Conservation (phyloP, 2,329 filamentous ascomycete genomes). For the Magnaporthiopsis incrustans region DNA sequence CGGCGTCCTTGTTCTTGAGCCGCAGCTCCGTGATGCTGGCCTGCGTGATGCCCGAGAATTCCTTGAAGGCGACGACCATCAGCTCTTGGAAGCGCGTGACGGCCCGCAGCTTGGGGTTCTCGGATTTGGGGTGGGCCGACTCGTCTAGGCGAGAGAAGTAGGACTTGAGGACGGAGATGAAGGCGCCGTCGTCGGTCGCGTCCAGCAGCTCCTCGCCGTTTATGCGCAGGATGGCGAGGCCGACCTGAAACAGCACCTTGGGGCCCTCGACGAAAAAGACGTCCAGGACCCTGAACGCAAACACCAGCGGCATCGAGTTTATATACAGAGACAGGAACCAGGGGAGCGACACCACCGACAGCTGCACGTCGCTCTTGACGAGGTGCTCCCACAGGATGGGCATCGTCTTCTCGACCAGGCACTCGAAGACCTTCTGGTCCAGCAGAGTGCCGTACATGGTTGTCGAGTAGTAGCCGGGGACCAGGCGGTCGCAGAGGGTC, state of each 20-base stretch:
- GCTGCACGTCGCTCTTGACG: conserved; percentile 92
- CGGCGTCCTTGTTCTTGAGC: conserved; percentile 86
- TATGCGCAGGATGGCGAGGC: conserved; percentile 90
- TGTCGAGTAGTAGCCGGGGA: conserved; percentile 95
- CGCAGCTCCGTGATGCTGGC: conserved; percentile 83
- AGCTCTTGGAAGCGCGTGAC: conserved; percentile 96
- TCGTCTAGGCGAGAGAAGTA: conserved; percentile 93
- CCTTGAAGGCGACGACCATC: conserved; percentile 98
- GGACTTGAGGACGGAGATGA: conserved; percentile 90
- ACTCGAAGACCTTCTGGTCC: conserved; percentile 96
- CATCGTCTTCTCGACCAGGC: conserved; percentile 97
- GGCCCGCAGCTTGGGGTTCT: conserved; percentile 87
- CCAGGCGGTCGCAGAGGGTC: conserved; percentile 80
- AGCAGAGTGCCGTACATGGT: conserved; percentile 98
- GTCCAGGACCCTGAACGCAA: conserved; percentile 91
- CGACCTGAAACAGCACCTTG: conserved; percentile 95
- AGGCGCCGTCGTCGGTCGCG: conserved; percentile 87
- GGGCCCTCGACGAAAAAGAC: conserved; percentile 98
- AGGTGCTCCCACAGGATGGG: conserved; percentile 96
- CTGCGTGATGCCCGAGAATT: conserved; percentile 93
- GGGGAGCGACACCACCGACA: conserved; percentile 92
- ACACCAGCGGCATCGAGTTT: conserved; percentile 98
- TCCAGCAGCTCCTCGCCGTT: conserved; percentile 95
- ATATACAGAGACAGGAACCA: conserved; percentile 99
- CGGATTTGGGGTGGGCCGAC: conserved; percentile 89